Evolutionary conservation across 176 grass and related monocot species (phyloP).

Genomic region (Raddia guianensis): DNA sequence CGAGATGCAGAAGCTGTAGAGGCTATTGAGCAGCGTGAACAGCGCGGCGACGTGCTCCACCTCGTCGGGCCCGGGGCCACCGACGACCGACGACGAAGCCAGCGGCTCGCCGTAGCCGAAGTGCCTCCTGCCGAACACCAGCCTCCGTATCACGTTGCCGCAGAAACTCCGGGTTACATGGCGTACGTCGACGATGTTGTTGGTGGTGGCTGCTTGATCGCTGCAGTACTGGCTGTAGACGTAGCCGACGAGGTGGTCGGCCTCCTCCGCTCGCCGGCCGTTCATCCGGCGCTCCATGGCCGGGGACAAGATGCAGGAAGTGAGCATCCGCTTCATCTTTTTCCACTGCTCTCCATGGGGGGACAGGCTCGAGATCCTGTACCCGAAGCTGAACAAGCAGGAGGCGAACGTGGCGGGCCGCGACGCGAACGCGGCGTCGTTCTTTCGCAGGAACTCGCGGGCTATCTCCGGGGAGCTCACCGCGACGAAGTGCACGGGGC

Average conservation of each 20-base stretch:
- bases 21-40: background rate
- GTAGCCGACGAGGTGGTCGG: slow-evolving; percentile 31
- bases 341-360: slow-evolving; percentile 45
- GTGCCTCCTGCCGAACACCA: slow-evolving; percentile 42
- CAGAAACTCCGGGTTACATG: slow-evolving; percentile 19
- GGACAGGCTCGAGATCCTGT: background rate
- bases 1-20: slow-evolving; percentile 45
- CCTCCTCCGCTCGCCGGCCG: background rate
- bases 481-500: slow-evolving; percentile 18
- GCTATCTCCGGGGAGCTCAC: slow-evolving; percentile 42
- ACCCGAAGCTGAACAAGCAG: background rate
- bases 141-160: slow-evolving; percentile 41
- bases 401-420: slow-evolving; percentile 39
- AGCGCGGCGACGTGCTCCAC: slow-evolving; percentile 42
- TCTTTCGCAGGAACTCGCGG: slow-evolving; percentile 38
- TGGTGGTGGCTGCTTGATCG: no score
- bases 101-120: background rate
- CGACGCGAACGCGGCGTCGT: slow-evolving; percentile 40
- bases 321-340: slow-evolving; percentile 47
- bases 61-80: slow-evolving; percentile 28
- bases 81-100: background rate
- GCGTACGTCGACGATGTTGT: background rate
- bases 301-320: background rate
- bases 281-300: background rate
- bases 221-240: background rate